Evolutionary conservation across 140 eudicot species (phyloP).

Genomic region (Cichorium intybus): DNA sequence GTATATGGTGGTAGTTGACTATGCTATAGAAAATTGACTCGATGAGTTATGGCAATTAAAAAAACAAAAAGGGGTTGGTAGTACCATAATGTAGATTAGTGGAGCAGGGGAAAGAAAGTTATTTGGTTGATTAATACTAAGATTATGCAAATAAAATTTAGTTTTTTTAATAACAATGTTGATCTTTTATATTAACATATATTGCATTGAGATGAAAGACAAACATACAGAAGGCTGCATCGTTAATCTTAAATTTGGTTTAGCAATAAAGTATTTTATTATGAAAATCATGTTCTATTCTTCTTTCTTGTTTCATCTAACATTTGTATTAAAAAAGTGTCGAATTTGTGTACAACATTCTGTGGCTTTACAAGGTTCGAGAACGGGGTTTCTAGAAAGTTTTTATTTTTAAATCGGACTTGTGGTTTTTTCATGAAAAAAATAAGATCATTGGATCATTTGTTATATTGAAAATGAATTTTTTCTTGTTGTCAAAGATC

Average conservation of each 20-base stretch:
- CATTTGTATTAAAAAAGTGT: not conserved
- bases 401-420: not conserved
- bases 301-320: not conserved
- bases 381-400: not conserved
- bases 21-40: constrained; percentile 1
- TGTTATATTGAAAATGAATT: not conserved
- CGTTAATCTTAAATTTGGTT: too few relatives aligned
- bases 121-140: constrained; percentile 7
- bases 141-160: not conserved
- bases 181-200: too few relatives aligned
- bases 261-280: not conserved
- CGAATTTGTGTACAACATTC: not conserved
- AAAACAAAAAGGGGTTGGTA: not conserved
- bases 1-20: not conserved
- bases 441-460: not conserved
- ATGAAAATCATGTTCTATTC: not conserved
- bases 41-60: not conserved
- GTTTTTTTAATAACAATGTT: too few relatives aligned
- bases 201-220: too few relatives aligned
- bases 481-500: constrained; percentile 12
- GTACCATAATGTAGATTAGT: constrained; percentile 4
- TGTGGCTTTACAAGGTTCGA: not conserved
- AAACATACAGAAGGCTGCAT: too few relatives aligned
- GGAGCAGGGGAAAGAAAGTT: constrained; percentile 23
- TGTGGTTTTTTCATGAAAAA: not conserved